A percentile compares a stretch with the other conserved stretches of the same genome.
These are phyloP conservation scores for Inga laurina DNA, from an alignment of 306 rosid genomes.

Conservation along the genomic window DNA sequence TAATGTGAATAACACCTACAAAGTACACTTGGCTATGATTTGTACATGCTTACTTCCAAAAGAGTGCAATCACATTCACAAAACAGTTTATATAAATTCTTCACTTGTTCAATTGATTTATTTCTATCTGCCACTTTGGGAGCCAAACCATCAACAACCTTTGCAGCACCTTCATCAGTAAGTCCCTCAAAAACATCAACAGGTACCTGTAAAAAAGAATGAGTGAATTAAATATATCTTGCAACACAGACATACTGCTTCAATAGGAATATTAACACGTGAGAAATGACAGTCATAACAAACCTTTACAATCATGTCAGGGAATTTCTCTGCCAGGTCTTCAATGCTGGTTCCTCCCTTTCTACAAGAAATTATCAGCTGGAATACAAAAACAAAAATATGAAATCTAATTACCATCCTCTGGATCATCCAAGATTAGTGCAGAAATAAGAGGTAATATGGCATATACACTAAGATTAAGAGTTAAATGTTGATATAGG, in stretches of 20 bases:
- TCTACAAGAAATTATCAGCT: constrained; percentile 93
- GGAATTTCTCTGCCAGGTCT: constrained; percentile 98
- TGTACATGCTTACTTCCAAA: constrained; percentile 77
- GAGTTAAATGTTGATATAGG: constrained; percentile 24
- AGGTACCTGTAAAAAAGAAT: constrained; percentile 70
- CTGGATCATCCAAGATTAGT: not conserved
- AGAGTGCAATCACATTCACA: constrained; percentile 84
- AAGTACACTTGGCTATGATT: constrained; percentile 24
- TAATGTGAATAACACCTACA: not conserved
- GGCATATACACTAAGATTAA: constrained; percentile 15
- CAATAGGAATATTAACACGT: constrained; percentile 12
- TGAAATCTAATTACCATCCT: constrained; percentile 11
- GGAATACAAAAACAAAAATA: constrained; percentile 19
- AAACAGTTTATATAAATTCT: constrained; percentile 88
- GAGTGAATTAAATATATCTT: constrained; percentile 31
- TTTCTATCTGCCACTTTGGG: constrained; percentile 73
- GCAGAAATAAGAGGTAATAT: not conserved
- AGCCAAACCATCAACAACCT: constrained; percentile 98
- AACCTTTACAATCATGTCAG: constrained; percentile 91
- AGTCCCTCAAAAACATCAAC: constrained; percentile 92
- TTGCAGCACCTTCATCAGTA: constrained; percentile 91
- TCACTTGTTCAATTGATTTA: constrained; percentile 93
- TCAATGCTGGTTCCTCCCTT: constrained; percentile 99
- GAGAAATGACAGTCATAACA: constrained; percentile 32
- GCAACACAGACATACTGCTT: constrained; percentile 14